phyloP scores from a whole-genome alignment of 2,329 filamentous ascomycete genomes.

The Fusarium temperatum region DNA sequence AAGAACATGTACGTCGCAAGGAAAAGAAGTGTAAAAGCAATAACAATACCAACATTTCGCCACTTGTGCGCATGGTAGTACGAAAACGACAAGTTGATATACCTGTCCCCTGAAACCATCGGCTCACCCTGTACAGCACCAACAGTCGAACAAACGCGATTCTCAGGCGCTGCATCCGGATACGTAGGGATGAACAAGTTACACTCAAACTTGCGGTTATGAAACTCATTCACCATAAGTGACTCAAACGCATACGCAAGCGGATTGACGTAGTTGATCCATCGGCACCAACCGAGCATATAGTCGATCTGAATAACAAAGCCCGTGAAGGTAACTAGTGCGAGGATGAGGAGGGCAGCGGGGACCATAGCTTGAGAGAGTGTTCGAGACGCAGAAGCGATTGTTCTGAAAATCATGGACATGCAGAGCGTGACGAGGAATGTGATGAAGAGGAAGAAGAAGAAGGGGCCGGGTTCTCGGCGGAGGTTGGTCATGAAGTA shows the following conservation, averaged over 20 bases:
- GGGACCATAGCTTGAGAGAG: slow-evolving; percentile 55
- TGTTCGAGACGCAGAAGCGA: slow-evolving; percentile 58
- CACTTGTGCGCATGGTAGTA: slow-evolving; percentile 61
- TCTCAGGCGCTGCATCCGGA: slow-evolving; percentile 26
- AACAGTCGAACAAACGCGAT: slow-evolving; percentile 56
- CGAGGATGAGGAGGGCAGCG: slow-evolving; percentile 48
- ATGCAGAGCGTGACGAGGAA: slow-evolving; percentile 48
- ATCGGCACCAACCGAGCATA: slow-evolving; percentile 71
- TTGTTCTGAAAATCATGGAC: slow-evolving; percentile 56
- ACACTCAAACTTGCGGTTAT: slow-evolving; percentile 39
- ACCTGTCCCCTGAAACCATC: slow-evolving; percentile 57
- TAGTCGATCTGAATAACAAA: slow-evolving; percentile 53
- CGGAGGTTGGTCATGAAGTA: slow-evolving; percentile 60
- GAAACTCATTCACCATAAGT: slow-evolving; percentile 73
- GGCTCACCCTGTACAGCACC: slow-evolving; percentile 56
- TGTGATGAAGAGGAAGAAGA: slow-evolving; percentile 55
- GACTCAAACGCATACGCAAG: slow-evolving; percentile 72
- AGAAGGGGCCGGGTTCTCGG: slow-evolving; percentile 56
- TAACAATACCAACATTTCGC: slow-evolving; percentile 66
- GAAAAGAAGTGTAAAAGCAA: slow-evolving; percentile 60
- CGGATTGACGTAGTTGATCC: slow-evolving; percentile 73
- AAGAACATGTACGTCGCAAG: slow-evolving; percentile 58
- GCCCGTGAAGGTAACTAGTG: slow-evolving; percentile 53
- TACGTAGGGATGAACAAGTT: slow-evolving; percentile 45
- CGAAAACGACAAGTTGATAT: slow-evolving; percentile 52